A percentile compares a stretch with the other conserved stretches of the same genome.
These are phyloP conservation scores for Inga leiocalycina DNA, from an alignment of 306 rosid species.

Conservation along the genomic window DNA sequence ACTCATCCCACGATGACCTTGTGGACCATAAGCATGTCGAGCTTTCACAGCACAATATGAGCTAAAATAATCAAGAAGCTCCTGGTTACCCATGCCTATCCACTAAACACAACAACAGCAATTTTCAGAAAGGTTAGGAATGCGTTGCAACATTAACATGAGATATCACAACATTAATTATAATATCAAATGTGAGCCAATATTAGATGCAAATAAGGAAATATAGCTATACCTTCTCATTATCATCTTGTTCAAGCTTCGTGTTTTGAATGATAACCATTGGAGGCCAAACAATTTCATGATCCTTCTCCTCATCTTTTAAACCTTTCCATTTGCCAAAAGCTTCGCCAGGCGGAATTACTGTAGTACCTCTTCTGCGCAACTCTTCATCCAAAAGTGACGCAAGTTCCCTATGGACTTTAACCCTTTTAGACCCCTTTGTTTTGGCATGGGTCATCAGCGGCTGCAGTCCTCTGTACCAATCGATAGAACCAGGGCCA, in stretches of 20 bases:
- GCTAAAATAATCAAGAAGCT: slow-evolving; percentile 66
- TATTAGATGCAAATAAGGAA: slow-evolving; percentile 10
- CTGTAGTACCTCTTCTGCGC: slow-evolving; percentile 59
- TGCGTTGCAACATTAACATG: neutral
- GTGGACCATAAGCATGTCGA: slow-evolving; percentile 78
- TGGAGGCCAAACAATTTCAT: slow-evolving; percentile 79
- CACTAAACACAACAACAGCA: slow-evolving; percentile 40
- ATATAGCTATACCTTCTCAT: slow-evolving; percentile 54
- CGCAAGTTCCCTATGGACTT: slow-evolving; percentile 68
- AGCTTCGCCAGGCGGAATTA: slow-evolving; percentile 67
- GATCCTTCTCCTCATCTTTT: slow-evolving; percentile 60
- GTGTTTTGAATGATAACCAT: slow-evolving; percentile 76
- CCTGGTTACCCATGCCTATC: slow-evolving; percentile 78
- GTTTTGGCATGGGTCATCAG: slow-evolving; percentile 75
- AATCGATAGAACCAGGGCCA: slow-evolving; percentile 81
- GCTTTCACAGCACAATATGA: slow-evolving; percentile 57
- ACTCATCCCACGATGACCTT: slow-evolving; percentile 86
- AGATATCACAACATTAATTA: neutral
- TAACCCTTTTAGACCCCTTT: slow-evolving; percentile 69
- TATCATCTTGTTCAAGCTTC: slow-evolving; percentile 62
- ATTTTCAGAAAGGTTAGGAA: neutral
- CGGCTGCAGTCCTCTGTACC: slow-evolving; percentile 84
- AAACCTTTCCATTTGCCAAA: slow-evolving; percentile 81
- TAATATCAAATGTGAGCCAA: neutral
- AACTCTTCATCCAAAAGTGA: slow-evolving; percentile 70